These are phyloP conservation scores for Pleurotus tuoliensis DNA, from an alignment of 768 basidiomycete genomes.

Conservation along the genomic window DNA sequence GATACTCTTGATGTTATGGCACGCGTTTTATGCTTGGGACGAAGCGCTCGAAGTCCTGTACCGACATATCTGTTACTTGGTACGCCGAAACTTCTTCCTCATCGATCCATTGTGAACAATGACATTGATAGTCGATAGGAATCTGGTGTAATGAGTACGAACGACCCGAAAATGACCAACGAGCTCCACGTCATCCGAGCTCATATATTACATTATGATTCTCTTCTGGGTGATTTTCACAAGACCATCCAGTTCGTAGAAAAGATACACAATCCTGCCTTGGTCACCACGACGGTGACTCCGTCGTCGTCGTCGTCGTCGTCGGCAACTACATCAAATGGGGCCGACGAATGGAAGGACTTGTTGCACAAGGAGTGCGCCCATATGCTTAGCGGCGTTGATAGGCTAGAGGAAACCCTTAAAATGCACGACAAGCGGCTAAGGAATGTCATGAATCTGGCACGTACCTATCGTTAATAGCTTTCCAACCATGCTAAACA, in stretches of 20 bases:
- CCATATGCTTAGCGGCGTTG: slow-evolving; percentile 46
- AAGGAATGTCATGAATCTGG: slow-evolving; percentile 50
- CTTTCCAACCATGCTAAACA: background rate
- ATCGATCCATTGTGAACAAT: background rate
- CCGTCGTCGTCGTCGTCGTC: background rate
- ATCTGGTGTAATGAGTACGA: slow-evolving; percentile 33
- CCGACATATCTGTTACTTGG: slow-evolving; percentile 44
- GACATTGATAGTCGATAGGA: slow-evolving; percentile 31
- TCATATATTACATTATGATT: slow-evolving; percentile 52
- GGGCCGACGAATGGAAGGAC: background rate
- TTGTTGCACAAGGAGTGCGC: slow-evolving; percentile 40
- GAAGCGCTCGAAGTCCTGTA: slow-evolving; percentile 52
- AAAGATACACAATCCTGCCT: slow-evolving; percentile 44
- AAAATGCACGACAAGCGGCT: slow-evolving; percentile 39
- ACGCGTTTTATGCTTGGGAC: slow-evolving; percentile 59
- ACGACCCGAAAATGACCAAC: slow-evolving; percentile 41
- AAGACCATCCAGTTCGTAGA: slow-evolving; percentile 48
- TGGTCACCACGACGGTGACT: slow-evolving; percentile 20
- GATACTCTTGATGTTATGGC: slow-evolving; percentile 51
- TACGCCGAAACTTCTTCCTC: slow-evolving; percentile 14
- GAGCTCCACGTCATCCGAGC: slow-evolving; percentile 56
- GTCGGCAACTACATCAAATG: background rate
- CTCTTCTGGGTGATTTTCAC: slow-evolving; percentile 49
- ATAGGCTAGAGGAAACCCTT: slow-evolving; percentile 38
- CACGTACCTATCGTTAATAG: slow-evolving; percentile 12